Evolutionary conservation across 169 alveolate genomes (phyloP).

Genomic region (Plasmodium knowlesi): DNA sequence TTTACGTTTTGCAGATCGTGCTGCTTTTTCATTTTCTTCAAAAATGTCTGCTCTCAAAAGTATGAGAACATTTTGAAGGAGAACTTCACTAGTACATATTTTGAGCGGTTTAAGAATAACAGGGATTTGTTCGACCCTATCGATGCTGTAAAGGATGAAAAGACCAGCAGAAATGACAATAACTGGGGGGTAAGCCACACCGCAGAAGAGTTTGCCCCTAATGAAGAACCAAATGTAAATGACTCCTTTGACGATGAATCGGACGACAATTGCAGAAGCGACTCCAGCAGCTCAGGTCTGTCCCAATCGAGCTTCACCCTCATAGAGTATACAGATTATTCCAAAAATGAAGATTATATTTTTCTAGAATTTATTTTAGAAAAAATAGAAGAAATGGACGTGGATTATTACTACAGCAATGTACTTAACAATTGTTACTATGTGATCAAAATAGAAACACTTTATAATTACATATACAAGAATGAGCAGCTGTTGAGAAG

Average conservation of each 20-base stretch:
- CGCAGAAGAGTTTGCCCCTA: neutral
- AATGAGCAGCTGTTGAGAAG: conserved; percentile 26
- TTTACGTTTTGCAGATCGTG: conserved; percentile 66
- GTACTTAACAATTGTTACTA: conserved; percentile 63
- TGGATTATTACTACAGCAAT: conserved; percentile 32
- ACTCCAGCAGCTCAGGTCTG: neutral
- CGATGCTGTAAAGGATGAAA: conserved; percentile 12
- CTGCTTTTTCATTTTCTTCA: conserved; percentile 57
- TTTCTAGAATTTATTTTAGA: conserved; percentile 64
- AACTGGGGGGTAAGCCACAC: neutral
- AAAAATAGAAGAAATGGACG: conserved; percentile 32
- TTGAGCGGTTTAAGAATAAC: conserved; percentile 42
- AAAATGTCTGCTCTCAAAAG: conserved; percentile 70
- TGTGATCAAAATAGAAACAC: conserved; percentile 62
- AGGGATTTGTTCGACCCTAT: conserved; percentile 50
- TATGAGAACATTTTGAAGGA: conserved; percentile 50
- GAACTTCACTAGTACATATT: conserved; percentile 5
- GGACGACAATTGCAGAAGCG: neutral
- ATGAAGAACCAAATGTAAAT: neutral
- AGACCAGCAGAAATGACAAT: neutral
- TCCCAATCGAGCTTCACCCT: conserved; percentile 41
- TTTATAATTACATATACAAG: conserved; percentile 64
- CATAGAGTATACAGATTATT: conserved; percentile 25
- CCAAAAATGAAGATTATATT: conserved; percentile 17
- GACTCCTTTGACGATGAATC: conserved; percentile 14